phyloP scores from a whole-genome alignment of 805 yeast genomes.

The Candida fluviatilis region DNA sequence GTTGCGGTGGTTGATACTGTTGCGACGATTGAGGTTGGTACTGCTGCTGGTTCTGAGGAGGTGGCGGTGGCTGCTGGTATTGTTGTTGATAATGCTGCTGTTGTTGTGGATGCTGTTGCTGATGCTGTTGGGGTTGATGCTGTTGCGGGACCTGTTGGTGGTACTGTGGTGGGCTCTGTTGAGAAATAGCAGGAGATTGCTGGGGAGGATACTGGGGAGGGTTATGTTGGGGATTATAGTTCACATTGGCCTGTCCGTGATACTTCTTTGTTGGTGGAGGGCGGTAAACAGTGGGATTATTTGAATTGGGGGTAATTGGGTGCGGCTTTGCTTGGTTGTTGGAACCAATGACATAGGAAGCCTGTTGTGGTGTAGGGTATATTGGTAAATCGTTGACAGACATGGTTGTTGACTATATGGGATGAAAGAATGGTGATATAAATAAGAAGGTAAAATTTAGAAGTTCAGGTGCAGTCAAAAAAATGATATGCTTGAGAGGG shows the following conservation, averaged over 20 bases:
- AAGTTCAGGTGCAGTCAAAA: no score
- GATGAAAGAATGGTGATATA: no score
- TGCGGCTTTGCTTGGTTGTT: conserved; percentile 9
- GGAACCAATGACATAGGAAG: conserved; percentile 26
- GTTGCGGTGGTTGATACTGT: conserved; percentile 8
- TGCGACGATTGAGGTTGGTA: conserved; percentile 9
- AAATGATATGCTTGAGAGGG: no score
- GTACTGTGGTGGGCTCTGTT: conserved; percentile 8
- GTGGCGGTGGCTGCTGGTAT: conserved; percentile 19
- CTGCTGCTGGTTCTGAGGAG: conserved; percentile 11
- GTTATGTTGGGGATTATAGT: conserved; percentile 1
- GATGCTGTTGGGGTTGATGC: conserved; percentile 3
- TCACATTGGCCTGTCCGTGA: conserved; percentile 8
- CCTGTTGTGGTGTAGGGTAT: conserved; percentile 45
- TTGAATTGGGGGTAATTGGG: conserved; percentile 4
- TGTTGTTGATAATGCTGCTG: conserved; percentile 29
- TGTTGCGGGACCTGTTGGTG: neutral
- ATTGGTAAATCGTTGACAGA: conserved; percentile 37
- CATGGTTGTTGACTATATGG: no score
- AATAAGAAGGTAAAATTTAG: no score
- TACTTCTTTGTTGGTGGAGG: conserved; percentile 8
- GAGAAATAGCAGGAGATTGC: conserved; percentile 8
- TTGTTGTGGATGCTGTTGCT: conserved; percentile 17
- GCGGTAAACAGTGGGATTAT: conserved; percentile 8
- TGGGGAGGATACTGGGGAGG: conserved; percentile 11